Evolutionary conservation across 495 filamentous ascomycete species (phyloP), one percentile per base, ranked within the genome.

Genomic region (Aspergillus egyptiacus): DNA sequence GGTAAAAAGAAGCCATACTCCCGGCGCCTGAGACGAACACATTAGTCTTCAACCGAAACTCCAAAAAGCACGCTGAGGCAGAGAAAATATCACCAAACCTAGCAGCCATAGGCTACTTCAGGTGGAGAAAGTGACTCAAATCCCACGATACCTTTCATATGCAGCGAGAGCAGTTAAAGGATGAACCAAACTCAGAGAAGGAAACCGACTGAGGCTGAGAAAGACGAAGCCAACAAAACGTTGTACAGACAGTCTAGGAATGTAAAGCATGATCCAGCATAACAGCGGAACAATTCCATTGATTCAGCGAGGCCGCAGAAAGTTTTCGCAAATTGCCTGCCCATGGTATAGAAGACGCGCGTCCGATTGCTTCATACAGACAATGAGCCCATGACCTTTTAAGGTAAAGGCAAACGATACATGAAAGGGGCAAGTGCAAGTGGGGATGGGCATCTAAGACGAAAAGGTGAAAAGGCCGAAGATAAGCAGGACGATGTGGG

Each of bases 251-350:
- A 57, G 50, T 64, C 62, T 60, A 64, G 54, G 54, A 56, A 36
- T 30, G 32, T 42, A 58, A 64, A 59, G 58, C 63, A 59, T 53
- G 60, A 62, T 58, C 54, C 53, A 56, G 62, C 55, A 63, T 60
- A 57, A 58, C 64, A 64, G 58, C 25, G 27, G 55, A 62, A 66
- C 57, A 60, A 62, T 71, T 69, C 67, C 64, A 72, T 70, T 67
- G 58, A 62, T 65, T 66, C 67, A 58, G 57, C 51, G 62, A 67
- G 56, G 60, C 45, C 57, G 62, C 58, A 63, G 49, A 60, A 59
- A 72, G 69, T 70, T 73, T 73, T 74, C 65, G 68, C 69, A 73
- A 57, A 71, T 64, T 64, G 69, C 70, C 69, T 70, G 65, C 71
- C 71, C 71, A 72, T 61, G 64, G 60, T 62, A 59, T 68, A 54